Evolutionary conservation across 495 filamentous ascomycete genomes (phyloP).

Genomic region (Podospora conica): DNA sequence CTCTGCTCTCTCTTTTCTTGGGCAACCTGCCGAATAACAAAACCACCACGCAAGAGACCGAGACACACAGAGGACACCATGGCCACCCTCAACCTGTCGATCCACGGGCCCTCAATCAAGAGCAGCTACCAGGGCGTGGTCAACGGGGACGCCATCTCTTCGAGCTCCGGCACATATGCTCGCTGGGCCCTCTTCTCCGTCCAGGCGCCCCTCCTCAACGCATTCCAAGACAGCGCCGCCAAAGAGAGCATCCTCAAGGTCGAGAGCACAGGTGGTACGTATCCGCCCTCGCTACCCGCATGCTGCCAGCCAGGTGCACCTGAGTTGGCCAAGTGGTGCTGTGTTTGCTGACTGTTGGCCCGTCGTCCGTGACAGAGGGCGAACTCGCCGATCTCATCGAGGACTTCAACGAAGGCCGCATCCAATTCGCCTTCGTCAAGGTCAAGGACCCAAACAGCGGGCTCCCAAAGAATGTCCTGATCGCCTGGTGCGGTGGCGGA

Average conservation of each 20-base stretch:
- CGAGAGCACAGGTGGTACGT: constrained; percentile 78
- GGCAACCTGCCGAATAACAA: neutral
- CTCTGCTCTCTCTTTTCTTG: neutral
- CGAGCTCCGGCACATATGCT: constrained; percentile 50
- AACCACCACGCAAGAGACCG: neutral
- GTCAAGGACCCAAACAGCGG: constrained; percentile 90
- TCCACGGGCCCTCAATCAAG: constrained; percentile 84
- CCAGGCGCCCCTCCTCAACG: constrained; percentile 79
- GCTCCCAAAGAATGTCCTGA: constrained; percentile 85
- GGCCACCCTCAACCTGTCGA: constrained; percentile 87
- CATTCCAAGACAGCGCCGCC: constrained; percentile 75
- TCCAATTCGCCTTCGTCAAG: constrained; percentile 96
- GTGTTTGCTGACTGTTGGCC: neutral
- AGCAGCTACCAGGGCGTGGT: constrained; percentile 88
- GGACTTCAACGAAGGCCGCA: constrained; percentile 91
- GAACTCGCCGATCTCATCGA: constrained; percentile 93
- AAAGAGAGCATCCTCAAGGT: constrained; percentile 96
- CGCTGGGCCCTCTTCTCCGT: constrained; percentile 90
- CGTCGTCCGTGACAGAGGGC: constrained; percentile 55
- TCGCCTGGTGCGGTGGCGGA: constrained; percentile 96
- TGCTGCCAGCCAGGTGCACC: neutral
- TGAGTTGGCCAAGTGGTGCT: neutral
- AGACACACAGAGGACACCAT: constrained; percentile 40
- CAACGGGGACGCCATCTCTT: constrained; percentile 60
- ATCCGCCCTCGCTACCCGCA: neutral